Evolutionary conservation across 352 stramenopile species (phyloP), one percentile per base, ranked within the genome.

Genomic region (Phytophthora ohioensis): DNA sequence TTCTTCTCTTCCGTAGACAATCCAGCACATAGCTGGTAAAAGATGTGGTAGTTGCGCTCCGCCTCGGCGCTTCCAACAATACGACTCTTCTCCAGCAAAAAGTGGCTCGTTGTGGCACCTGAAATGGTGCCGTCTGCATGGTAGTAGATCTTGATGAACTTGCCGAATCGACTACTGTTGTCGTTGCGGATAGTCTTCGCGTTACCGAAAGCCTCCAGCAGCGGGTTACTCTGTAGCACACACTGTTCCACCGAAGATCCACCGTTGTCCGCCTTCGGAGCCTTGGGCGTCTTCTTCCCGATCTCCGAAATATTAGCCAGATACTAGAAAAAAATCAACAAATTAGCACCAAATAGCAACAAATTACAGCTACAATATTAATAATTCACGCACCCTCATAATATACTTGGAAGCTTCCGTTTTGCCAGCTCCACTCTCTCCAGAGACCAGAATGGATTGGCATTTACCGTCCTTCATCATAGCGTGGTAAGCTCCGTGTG

Each of bases 1-100:
- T 76, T 84, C 69, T 94, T 93, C 5, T 95, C 82, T 2, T 83
- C 82, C 1, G 80, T 54, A 0, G 84, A 56, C 71, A 96, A 80
- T 39, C 91, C 95, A 0, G 90, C 87, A 68, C 97, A 96, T 13
- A 99, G 73, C 76, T 99, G 92, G 79, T 99, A 99, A 74, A 99
- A 99, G 39, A 99, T 97, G 79, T 99, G 98, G 84, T 99, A 99
- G 78, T 99, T 99, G 17, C 98, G 85, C 81, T 99, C 98, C 3
- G 93, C 79, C 15, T 96, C 75, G 4, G 85, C 88, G 76, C 98
- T 98, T 30, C 90, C 88, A 2, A 99, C 91, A 31, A 99, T 96
- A 15, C 97, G 94, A 61, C 97, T 98, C 79, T 99, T 99, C 76
- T 99, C 98, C 11, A 99, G 82, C 47, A 99, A 84, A 72, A 99